Evolutionary conservation across 371 early-diverging fungal genomes (phyloP).

Genomic region (Pancytospora philotis): DNA sequence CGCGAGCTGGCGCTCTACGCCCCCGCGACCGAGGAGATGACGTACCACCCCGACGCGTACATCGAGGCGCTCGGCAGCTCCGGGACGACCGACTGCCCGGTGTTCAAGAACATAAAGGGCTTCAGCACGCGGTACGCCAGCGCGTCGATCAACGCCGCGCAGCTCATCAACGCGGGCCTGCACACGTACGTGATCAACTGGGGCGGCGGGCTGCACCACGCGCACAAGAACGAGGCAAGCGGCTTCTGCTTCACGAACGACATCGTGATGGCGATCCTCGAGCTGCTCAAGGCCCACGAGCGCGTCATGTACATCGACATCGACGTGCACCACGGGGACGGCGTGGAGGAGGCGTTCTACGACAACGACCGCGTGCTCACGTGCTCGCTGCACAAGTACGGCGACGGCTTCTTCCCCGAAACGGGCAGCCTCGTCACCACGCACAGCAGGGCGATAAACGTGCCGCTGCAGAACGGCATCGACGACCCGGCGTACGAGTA

Average conservation of each 20-base stretch:
- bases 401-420: conserved; percentile 79
- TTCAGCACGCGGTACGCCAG: conserved; percentile 82
- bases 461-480: conserved; percentile 76
- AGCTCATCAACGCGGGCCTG: conserved; percentile 66
- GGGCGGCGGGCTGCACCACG: conserved; percentile 87
- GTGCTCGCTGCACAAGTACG: conserved; percentile 79
- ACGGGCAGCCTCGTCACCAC: conserved; percentile 73
- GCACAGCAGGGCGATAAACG: conserved; percentile 70
- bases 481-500: conserved; percentile 70
- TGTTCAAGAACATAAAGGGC: conserved; percentile 85
- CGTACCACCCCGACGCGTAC: conserved; percentile 44
- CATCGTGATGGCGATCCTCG: conserved; percentile 75
- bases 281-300: conserved; percentile 65
- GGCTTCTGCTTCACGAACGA: conserved; percentile 91
- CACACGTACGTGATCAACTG: conserved; percentile 79
- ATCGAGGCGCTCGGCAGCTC: conserved; percentile 21
- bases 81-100: conserved; percentile 77
- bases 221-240: conserved; percentile 75
- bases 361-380: conserved; percentile 78
- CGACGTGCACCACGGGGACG: conserved; percentile 89
- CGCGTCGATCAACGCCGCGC: conserved; percentile 76
- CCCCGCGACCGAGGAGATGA: conserved; percentile 58
- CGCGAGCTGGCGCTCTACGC: conserved; percentile 74
- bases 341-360: conserved; percentile 80
- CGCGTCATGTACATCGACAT: conserved; percentile 82